Base-by-base conservation (phyloP, 116 monocot species). In the Trichopus zeylanicus region DNA sequence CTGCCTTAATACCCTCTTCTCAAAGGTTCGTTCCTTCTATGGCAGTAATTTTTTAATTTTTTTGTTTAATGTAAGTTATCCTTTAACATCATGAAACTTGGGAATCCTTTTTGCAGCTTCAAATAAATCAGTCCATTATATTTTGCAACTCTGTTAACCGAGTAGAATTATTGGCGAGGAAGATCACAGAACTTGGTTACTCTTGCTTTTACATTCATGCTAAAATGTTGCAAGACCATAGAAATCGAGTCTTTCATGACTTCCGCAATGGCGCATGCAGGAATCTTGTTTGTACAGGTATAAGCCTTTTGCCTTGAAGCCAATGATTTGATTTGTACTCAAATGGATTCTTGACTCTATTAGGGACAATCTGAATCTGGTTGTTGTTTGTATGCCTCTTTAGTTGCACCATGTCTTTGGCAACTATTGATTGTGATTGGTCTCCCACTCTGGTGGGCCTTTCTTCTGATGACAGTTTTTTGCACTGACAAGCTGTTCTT, bases 191-290 rank as follows among this genome's bases (percentile, higher is more conserved):
- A 57, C 81, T 97, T 49, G 95, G 95, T 28, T 97, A 87, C 59
- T 97, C 95, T 20, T 97, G 95, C 64, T 97, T 97, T 65, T 97
- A 97, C 69, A 97, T 97, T 28, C 95, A 97, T 75, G 90, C 87
- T 46, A 97, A 90, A 57, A 97, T 97, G 95, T 59, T 93, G 53
- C 93, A 93, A 74, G 93, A 89, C 42, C 93, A 93, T 61, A 63
- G 93, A 4, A 93, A 93, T 62, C 51, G 89, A 15, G 93, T 93
- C 8, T 93, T 89, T 53, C 93, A 93, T 78, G 93, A 93, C 65
- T 93, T 93, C 61, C 82, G 93, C 7, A 93, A 93, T 68, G 93
- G 93, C 53, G 93, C 93, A 57, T 93, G 93, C 65, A 79, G 93
- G 51, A 93, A 93, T 73, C 85, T 93, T 72, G 93, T 93, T 48